Base-by-base conservation (phyloP, 1,284 basidiomycete species). In the Cerrena zonata region DNA sequence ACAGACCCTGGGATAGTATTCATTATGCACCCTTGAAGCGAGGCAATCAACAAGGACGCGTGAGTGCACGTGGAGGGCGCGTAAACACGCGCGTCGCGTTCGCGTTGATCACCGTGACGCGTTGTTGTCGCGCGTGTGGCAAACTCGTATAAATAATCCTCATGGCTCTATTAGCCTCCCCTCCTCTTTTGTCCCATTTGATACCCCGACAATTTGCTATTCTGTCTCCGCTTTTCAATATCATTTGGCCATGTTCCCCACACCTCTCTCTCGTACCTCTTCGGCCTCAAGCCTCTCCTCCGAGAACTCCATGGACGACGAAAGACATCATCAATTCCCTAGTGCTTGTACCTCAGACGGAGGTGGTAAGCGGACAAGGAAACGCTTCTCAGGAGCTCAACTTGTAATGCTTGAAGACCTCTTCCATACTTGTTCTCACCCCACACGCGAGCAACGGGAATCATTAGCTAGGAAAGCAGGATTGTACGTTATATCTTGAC, bases 371-470 rank as follows among this genome's bases (percentile, higher is more conserved):
- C 75, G 84, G 42, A 85, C 84, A 7, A 78, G 85, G 44, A 86
- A 84, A 63, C 74, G 86, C 3, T 86, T 88, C 66, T 79, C 77
- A 34, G 79, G 76, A 53, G 69, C 71, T 22, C 86, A 89, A 68
- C 77, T 88, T 58, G 77, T 78, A 57, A 76, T 84, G 69, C 80
- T 89, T 52, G 86, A 89, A 66, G 75, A 80, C 49, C 75, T 87
- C 45, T 88, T 82, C 61, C 82, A 83, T 64, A 72, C 76, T 53
- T 78, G 77, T 44, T 82, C 82, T 1, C 86, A 87, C 60, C 86
- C 85, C 2, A 81, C 82, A 27, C 77, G 85, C 25, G 82, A 84
- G 53, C 79, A 87, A 58, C 79, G 86, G 53, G 85, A 87, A 56
- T 63, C 71, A 1, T 71, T 86, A 42, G 82, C 84, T 11, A 71